Percentiles rank a stretch among this genome's conserved stretches.
These are phyloP conservation scores for Cunninghamia lanceolata DNA, from an alignment of 75 land plant genomes.

Conservation along the genomic window DNA sequence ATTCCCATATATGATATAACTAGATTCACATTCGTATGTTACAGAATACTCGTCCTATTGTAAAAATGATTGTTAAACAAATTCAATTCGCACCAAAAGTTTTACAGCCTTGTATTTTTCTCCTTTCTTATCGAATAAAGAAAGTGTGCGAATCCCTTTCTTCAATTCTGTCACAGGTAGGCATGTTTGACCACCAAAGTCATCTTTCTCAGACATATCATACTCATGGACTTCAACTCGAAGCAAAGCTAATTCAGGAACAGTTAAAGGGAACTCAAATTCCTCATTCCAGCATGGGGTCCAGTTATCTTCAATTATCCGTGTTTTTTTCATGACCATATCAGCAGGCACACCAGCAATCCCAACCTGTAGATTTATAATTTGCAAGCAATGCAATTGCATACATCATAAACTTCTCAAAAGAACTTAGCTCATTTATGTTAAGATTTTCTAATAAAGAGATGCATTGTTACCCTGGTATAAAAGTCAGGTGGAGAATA, in stretches of 20 bases:
- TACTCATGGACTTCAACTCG: slow-evolving; percentile 78
- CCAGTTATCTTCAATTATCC: slow-evolving; percentile 63
- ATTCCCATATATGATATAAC: background rate
- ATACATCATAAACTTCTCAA: background rate
- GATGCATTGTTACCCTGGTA: slow-evolving; percentile 37
- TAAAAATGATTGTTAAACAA: slow-evolving; percentile 15
- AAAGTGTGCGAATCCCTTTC: slow-evolving; percentile 66
- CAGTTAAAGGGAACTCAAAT: slow-evolving; percentile 54
- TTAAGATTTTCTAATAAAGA: slow-evolving; percentile 4
- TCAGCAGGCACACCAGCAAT: slow-evolving; percentile 84
- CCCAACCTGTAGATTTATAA: slow-evolving; percentile 43
- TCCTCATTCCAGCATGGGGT: slow-evolving; percentile 70
- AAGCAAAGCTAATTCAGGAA: slow-evolving; percentile 81
- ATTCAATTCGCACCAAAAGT: slow-evolving; percentile 57
- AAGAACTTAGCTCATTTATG: background rate
- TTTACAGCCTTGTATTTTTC: slow-evolving; percentile 47
- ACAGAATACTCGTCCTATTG: background rate
- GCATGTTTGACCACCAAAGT: slow-evolving; percentile 84
- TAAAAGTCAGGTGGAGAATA: slow-evolving; percentile 79
- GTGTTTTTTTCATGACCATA: slow-evolving; percentile 52
- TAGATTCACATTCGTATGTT: background rate
- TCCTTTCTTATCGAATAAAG: slow-evolving; percentile 56
- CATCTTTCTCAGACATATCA: slow-evolving; percentile 64
- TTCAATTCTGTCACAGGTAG: slow-evolving; percentile 71
- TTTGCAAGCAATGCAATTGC: background rate